These are phyloP conservation scores for Thalia dealbata DNA, from an alignment of 176 grass and related monocot genomes.

Conservation along the genomic window DNA sequence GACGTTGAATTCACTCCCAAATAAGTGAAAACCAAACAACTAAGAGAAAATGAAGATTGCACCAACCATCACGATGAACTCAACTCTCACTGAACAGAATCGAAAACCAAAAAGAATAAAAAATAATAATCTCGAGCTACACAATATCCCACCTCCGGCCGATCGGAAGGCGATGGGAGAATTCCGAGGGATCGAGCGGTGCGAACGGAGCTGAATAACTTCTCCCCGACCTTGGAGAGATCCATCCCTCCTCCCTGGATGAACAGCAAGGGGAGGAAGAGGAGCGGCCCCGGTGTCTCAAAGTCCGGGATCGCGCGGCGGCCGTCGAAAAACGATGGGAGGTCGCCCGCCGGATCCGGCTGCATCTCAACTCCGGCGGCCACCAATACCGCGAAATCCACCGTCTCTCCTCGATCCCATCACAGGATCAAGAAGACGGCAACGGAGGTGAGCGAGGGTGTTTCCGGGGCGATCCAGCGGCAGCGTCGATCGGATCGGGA, in stretches of 20 bases:
- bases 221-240: conserved; percentile 94
- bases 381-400: background rate
- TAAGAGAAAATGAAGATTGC: background rate
- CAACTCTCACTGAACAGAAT: conserved; percentile 15
- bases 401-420: background rate
- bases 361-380: conserved; percentile 11
- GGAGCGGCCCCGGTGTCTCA: conserved; percentile 60
- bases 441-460: background rate
- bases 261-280: conserved; percentile 94
- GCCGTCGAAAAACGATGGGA: conserved; percentile 13
- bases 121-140: background rate
- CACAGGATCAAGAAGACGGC: background rate
- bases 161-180: conserved; percentile 40
- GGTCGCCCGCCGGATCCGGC: background rate
- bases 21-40: background rate
- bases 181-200: conserved; percentile 82
- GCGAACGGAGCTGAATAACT: conserved; percentile 92
- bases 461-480: background rate
- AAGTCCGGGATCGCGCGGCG: conserved; percentile 23
- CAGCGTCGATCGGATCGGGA: background rate
- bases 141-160: conserved; percentile 38
- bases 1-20: background rate
- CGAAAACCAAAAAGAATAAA: conserved; percentile 5
- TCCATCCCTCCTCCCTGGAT: conserved; percentile 98
- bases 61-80: background rate